Evolutionary conservation across 2,329 filamentous ascomycete species (phyloP), one percentile per base, ranked within the genome.

Genomic region (Trichoderma sp.): DNA sequence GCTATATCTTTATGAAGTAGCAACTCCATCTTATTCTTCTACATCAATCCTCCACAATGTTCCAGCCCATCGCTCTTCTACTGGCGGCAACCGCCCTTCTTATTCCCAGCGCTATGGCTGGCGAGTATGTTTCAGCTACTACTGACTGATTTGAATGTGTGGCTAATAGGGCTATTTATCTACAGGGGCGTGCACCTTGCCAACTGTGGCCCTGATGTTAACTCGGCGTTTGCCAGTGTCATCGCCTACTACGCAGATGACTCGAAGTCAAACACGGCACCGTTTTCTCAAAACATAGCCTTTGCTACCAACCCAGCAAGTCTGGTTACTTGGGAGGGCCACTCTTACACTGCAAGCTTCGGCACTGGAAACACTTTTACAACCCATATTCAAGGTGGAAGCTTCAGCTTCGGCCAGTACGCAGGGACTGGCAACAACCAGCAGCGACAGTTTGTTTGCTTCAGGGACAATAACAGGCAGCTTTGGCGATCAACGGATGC

Each of bases 241-340:
- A 34, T 66, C 26, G 61, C n/a, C 61, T 66, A 66, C 37, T 66
- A 66, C n/a, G 18, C 61, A 32, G 61, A 66, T 26, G 61, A 66
- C 26, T 66, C 61, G 10, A 18, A 66, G n/a, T 56, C 54, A 46
- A 66, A 49, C 52, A 13, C n/a, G 7, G 51, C 37, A 32, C 61
- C 61, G 4, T 30, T 46, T 24, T 49, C 61, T 8, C 61, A 66
- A 21, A 55, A 66, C 2, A n/a, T 66, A 14, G 61, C 61, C 14
- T 66, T 66, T 66, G 61, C 61, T 21, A 46, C 34, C 26, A 49
- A 43, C 14, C 24, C 61, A 24, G 11, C 28, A 24, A 10, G 52
- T n/a, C 11, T 58, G 11, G 54, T 58, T 11, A 37, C 32, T 24
- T 58, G 54, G 61, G 61, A 66, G 52, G 61, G 61, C 3, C 32